Conservation (phyloP, 202 grass and related monocot genomes). For the Cymbopogon flexuosus region DNA sequence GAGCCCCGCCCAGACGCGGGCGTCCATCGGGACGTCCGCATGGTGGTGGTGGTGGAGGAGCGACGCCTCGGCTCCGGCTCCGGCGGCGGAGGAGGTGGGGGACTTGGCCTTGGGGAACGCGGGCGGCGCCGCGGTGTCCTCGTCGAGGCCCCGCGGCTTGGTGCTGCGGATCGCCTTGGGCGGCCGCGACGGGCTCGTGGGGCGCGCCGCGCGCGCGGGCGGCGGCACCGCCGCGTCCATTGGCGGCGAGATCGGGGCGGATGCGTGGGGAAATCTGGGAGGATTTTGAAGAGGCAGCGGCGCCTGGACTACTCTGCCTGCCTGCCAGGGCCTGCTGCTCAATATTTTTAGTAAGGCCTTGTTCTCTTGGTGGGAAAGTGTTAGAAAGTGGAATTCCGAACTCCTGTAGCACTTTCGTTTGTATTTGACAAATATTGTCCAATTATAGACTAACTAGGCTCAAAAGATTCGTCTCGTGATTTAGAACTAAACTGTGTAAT, state of each 20-base stretch:
- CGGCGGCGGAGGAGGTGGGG: not conserved
- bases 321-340: not conserved
- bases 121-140: conserved; percentile 60
- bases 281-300: conserved; percentile 10
- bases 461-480: too few species aligned
- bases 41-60: conserved; percentile 33
- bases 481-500: too few species aligned
- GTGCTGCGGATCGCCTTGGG: conserved; percentile 70
- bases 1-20: conserved; percentile 53
- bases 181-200: conserved; percentile 64
- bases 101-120: conserved; percentile 32
- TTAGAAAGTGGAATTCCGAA: too few species aligned
- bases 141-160: conserved; percentile 74
- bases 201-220: conserved; percentile 21
- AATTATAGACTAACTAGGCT: too few species aligned
- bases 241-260: conserved; percentile 4
- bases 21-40: conserved; percentile 69
- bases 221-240: conserved; percentile 9
- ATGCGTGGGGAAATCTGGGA: not conserved
- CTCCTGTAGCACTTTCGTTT: too few species aligned
- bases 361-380: too few species aligned
- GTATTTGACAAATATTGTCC: too few species aligned
- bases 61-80: not conserved
- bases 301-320: not conserved
- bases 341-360: too few species aligned